Percentiles rank a stretch among this genome's conserved stretches.
These are phyloP conservation scores for Cryptosporidium andersoni DNA, from an alignment of 169 alveolate genomes.

Conservation along the genomic window DNA sequence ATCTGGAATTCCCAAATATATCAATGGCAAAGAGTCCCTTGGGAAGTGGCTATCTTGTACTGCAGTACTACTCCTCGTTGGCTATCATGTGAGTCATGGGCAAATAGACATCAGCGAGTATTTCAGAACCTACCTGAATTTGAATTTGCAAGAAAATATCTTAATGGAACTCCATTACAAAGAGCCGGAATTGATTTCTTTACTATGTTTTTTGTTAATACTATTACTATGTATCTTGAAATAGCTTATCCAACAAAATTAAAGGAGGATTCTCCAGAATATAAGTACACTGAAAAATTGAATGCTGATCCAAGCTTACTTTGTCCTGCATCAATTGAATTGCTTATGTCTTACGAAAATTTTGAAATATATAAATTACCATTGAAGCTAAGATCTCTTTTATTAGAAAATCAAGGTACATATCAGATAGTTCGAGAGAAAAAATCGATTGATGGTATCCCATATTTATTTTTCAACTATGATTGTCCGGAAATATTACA, in stretches of 20 bases:
- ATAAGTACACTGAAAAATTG: conserved; percentile 2
- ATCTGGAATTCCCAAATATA: not conserved
- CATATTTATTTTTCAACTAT: conserved; percentile 34
- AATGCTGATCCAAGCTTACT: conserved; percentile 2
- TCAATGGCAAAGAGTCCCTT: conserved; percentile 3
- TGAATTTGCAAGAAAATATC: not conserved
- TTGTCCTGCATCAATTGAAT: conserved; percentile 37
- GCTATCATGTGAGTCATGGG: conserved; percentile 33
- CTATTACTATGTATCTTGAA: conserved; percentile 22
- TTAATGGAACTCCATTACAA: conserved; percentile 20
- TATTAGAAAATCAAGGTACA: conserved; percentile 20
- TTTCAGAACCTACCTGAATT: not conserved
- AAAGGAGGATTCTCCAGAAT: conserved; percentile 27
- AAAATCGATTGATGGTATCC: conserved; percentile 30
- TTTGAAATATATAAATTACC: too few relatives aligned
- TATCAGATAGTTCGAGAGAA: conserved; percentile 21
- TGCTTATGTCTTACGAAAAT: not conserved
- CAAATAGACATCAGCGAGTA: not conserved
- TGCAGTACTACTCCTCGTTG: conserved; percentile 52
- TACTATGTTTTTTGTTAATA: conserved; percentile 36
- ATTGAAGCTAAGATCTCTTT: not conserved
- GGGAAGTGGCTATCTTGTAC: conserved; percentile 31
- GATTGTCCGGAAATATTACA: conserved; percentile 52
- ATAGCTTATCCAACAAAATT: conserved; percentile 17
- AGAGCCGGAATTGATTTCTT: conserved; percentile 41